Evolutionary conservation across 2,329 filamentous ascomycete genomes (phyloP), one percentile per base, ranked within the genome.

Genomic region (Diaporthe longicolla): DNA sequence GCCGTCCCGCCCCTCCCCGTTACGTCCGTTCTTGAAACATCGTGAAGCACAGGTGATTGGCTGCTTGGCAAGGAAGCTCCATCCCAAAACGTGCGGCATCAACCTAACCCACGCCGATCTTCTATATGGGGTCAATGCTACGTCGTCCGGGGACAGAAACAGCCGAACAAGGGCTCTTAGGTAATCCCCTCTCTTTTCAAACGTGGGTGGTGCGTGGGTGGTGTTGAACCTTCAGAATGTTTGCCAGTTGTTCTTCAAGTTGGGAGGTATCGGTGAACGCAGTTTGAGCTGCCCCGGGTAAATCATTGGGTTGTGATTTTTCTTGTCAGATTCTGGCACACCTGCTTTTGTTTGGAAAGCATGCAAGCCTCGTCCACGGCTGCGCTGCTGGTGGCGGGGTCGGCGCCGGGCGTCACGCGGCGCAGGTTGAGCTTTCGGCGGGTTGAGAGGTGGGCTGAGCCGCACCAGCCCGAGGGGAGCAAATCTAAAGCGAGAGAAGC

Each of bases 381-480:
- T 40, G 32, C 63, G n/a, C 63, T 68, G 32, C 32, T 68, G n/a
- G 63, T 68, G 48, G 63, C 63, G 48, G 63, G 63, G 40, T 68
- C 63, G 48, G 37, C 63, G 32, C 63, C 48, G 63, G 63, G 63
- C 63, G 63, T 32, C 48, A 68, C 48, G 48, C 63, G 63, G 45
- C 48, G 63, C 48, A 68, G 48, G 63, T 54, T 68, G 63, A 68
- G 63, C 63, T 54, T 68, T 17, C 63, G 48, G 21, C 63, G 63
- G 29, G 63, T 68, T 37, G 63, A 54, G 63, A 54, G 63, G 21
- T 54, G 63, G 63, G 26, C 63, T 21, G 63, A 68, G 2, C 63
- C 63, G 45, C 32, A 32, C 15, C 63, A 54, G 32, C 7, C 48
- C n/a, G 48, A 68, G 29, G 63, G 37, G 32, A 13, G 5, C 15